Conservation (phyloP, 2,329 filamentous ascomycete species). For the Leptographium galeiforme region DNA sequence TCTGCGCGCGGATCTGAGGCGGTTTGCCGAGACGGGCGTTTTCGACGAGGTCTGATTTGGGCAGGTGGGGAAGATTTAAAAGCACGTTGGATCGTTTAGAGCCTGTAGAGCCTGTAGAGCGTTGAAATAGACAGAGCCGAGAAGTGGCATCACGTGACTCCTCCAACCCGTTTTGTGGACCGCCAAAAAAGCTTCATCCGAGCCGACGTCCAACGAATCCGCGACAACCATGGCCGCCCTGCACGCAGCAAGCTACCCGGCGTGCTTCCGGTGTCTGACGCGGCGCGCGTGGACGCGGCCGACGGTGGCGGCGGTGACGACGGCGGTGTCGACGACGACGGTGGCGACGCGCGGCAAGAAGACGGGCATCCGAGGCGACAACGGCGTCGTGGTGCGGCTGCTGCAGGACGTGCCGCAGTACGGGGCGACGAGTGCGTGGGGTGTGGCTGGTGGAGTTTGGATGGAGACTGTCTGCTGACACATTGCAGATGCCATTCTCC, state of each 20-base stretch:
- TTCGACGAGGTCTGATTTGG: too few relatives aligned
- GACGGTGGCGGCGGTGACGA: background rate
- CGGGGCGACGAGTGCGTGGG: constrained; percentile 22
- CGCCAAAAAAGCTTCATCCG: background rate
- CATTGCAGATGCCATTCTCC: constrained; percentile 18
- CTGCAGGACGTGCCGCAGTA: constrained; percentile 25
- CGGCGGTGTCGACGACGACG: background rate
- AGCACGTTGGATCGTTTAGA: too few relatives aligned
- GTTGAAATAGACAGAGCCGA: too few relatives aligned
- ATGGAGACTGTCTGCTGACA: too few relatives aligned
- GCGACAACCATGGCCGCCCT: background rate
- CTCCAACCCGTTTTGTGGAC: background rate
- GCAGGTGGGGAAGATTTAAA: too few relatives aligned
- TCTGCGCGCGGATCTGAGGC: constrained; percentile 18
- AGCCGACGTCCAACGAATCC: background rate
- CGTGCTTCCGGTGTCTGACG: constrained; percentile 6
- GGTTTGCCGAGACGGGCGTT: constrained; percentile 4
- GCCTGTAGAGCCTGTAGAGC: too few relatives aligned
- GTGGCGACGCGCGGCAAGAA: constrained; percentile 20
- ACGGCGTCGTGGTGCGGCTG: constrained; percentile 30
- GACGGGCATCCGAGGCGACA: constrained; percentile 21
- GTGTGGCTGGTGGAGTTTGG: background rate
- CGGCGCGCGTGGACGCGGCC: background rate
- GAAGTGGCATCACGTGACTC: background rate
- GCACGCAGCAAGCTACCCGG: constrained; percentile 3